Evolutionary conservation across 2,329 filamentous ascomycete species (phyloP), one percentile per base, ranked within the genome.

Genomic region (Penicillium sumatraense): DNA sequence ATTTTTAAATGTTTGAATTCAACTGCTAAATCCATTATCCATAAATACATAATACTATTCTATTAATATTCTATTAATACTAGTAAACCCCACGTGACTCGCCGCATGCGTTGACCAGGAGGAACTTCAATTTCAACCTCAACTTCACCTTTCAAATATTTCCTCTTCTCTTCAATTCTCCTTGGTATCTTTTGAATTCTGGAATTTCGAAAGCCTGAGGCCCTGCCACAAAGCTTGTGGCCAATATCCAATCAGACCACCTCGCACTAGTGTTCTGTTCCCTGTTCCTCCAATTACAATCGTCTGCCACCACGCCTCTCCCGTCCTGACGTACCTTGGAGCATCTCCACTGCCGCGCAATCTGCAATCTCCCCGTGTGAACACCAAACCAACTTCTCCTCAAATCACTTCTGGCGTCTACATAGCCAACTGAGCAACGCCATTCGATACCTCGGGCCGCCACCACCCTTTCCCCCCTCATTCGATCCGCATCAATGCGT

Each of bases 331-430:
- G 42, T 46, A 46, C 26, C 3, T 27, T 33, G 26, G 31, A 23
- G 42, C 33, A 46, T 46, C 41, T 44, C 42, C 42, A 21, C 42
- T 14, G 42, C 42, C 42, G 42, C 42, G 42, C 42, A 46, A 46
- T 21, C 23, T 26, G 26, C 18, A 5, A 44, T 8, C 13, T 7
- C 2, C 40, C 14, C 14, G 23, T 21, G 7, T 21, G 42, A 18
- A 33, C 42, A 31, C 18, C 9, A 9, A 9, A 46, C 26, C 40
- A 36, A 14, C 11, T 36, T 36, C 33, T 16, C 14, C n/a, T n/a
- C n/a, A n/a, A n/a, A n/a, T n/a, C n/a, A n/a, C n/a, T n/a, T n/a
- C n/a, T n/a, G n/a, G n/a, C n/a, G n/a, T n/a, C n/a, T n/a, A n/a
- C n/a, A n/a, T n/a, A n/a, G n/a, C n/a, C n/a, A n/a, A n/a, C n/a